Percentiles rank a stretch among this genome's conserved stretches.
Conservation (phyloP, 2,329 filamentous ascomycete species). For the Neoscytalidium dimidiatum region DNA sequence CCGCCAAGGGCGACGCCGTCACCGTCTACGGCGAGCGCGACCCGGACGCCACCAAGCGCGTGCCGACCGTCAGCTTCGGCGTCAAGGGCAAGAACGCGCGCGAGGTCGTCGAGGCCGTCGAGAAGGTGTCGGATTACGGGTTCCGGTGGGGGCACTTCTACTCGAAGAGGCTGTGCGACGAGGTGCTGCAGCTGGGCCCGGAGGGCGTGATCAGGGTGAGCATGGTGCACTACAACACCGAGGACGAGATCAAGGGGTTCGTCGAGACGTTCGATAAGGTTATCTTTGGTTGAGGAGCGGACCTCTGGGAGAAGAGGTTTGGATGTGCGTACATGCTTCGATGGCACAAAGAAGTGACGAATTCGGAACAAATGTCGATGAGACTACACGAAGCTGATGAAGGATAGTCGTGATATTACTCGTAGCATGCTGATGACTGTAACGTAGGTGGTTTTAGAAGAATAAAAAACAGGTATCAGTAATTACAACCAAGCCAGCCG, state of each 20-base stretch:
- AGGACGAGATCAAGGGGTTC: slow-evolving; percentile 58
- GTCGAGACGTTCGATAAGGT: slow-evolving; percentile 56
- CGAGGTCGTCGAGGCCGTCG: slow-evolving; percentile 63
- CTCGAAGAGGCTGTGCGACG: slow-evolving; percentile 61
- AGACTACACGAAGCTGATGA: no score
- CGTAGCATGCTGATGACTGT: not conserved
- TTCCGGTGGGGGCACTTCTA: slow-evolving; percentile 72
- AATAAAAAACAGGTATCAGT: not conserved
- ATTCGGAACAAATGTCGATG: no score
- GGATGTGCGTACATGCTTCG: not conserved
- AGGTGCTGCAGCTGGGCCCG: slow-evolving; percentile 59
- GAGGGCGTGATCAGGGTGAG: slow-evolving; percentile 71
- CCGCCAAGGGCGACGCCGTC: slow-evolving; percentile 49
- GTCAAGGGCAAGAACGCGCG: slow-evolving; percentile 59
- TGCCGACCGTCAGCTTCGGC: slow-evolving; percentile 68
- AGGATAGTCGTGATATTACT: no score
- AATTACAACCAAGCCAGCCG: not conserved
- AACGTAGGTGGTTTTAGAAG: not conserved
- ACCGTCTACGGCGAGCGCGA: slow-evolving; percentile 61
- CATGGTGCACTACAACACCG: slow-evolving; percentile 72
- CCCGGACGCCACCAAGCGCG: slow-evolving; percentile 51
- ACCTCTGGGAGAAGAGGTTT: not conserved
- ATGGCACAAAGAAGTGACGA: no score
- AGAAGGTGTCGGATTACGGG: slow-evolving; percentile 60
- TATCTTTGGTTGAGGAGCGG: slow-evolving; percentile 26